phyloP scores from a whole-genome alignment of 164 flowering plant species.

The Vitis riparia region DNA sequence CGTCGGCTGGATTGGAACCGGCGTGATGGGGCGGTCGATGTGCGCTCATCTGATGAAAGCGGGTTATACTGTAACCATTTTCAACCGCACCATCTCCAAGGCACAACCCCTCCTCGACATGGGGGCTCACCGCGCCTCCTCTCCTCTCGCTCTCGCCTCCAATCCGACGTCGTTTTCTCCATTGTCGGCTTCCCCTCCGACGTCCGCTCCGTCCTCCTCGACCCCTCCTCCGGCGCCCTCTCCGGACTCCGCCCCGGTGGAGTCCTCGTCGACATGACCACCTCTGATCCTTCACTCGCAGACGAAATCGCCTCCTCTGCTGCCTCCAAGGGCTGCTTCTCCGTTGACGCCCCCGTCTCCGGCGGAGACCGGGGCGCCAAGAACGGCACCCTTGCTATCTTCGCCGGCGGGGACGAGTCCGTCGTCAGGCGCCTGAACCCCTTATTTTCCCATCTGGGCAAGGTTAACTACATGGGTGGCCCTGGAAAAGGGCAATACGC shows the following conservation, averaged over 20 bases:
- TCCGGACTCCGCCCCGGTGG: conserved; percentile 61
- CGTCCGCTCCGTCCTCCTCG: conserved; percentile 75
- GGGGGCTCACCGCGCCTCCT: conserved; percentile 68
- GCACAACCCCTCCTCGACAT: conserved; percentile 71
- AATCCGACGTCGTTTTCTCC: conserved; percentile 90
- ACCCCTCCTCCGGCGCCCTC: conserved; percentile 66
- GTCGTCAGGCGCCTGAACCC: conserved; percentile 46
- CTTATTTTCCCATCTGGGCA: conserved; percentile 65
- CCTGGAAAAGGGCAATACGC: conserved; percentile 85
- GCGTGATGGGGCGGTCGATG: conserved; percentile 96
- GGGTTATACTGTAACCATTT: conserved; percentile 87
- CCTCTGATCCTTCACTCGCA: conserved; percentile 92
- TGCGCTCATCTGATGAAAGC: conserved; percentile 77
- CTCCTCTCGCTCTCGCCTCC: conserved; percentile 75
- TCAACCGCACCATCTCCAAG: conserved; percentile 89
- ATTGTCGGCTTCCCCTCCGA: conserved; percentile 97
- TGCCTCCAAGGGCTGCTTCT: conserved; percentile 36
- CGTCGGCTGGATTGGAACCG: conserved; percentile 99
- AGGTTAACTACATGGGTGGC: conserved; percentile 83
- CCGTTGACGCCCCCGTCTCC: conserved; percentile 92
- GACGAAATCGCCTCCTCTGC: conserved; percentile 60
- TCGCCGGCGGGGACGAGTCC: conserved; percentile 80
- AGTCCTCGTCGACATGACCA: conserved; percentile 87
- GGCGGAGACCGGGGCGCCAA: conserved; percentile 94
- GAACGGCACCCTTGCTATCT: conserved; percentile 67